Conservation (phyloP, 176 grass and related monocot species). For the Lolium rigidum region DNA sequence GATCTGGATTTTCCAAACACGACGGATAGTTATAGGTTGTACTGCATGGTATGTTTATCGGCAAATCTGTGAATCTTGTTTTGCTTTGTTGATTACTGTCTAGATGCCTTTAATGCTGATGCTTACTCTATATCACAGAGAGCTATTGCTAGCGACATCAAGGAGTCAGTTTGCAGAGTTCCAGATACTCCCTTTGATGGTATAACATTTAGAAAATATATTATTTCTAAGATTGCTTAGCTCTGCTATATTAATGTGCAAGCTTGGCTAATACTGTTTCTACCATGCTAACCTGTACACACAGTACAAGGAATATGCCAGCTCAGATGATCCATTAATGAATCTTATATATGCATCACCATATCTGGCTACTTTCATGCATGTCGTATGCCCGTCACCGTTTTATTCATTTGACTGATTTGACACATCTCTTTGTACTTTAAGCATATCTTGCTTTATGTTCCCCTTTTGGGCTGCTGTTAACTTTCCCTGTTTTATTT, state of each 20-base stretch:
- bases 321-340: neutral
- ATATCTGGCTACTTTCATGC: conserved; percentile 6
- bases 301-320: conserved; percentile 11
- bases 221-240: conserved; percentile 32
- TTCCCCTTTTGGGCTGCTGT: conserved; percentile 24
- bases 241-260: neutral
- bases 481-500: conserved; percentile 44
- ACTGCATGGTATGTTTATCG: conserved; percentile 71
- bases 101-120: conserved; percentile 33
- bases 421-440: neutral
- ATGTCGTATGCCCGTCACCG: neutral
- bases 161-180: conserved; percentile 95
- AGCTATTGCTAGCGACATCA: conserved; percentile 94
- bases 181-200: conserved; percentile 98
- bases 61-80: conserved; percentile 32
- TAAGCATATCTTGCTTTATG: conserved; percentile 26
- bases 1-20: conserved; percentile 91
- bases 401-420: conserved; percentile 29
- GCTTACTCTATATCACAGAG: conserved; percentile 59
- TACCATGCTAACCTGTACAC: neutral
- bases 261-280: conserved; percentile 11
- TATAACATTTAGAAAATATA: conserved; percentile 43
- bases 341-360: conserved; percentile 3
- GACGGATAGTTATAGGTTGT: conserved; percentile 91
- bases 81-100: conserved; percentile 27